A percentile compares a stretch with the other conserved stretches of the same genome.
phyloP scores from a whole-genome alignment of 495 filamentous ascomycete genomes.

The Cetradonia linearis region DNA sequence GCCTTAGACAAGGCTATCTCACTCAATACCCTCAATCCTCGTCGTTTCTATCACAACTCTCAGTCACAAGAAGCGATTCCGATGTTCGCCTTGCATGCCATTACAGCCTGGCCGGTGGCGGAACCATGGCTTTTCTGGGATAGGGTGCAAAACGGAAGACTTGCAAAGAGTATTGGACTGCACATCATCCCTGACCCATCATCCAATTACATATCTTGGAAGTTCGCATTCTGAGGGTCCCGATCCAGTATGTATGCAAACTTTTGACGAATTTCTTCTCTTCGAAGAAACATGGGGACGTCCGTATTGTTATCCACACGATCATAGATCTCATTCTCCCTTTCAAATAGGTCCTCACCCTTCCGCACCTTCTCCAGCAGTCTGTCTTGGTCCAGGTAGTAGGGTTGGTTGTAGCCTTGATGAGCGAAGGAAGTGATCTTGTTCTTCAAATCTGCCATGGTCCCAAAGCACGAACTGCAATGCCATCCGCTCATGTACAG shows the following conservation, averaged over 20 bases:
- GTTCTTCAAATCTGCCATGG: conserved; percentile 37
- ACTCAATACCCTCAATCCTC: too few species aligned
- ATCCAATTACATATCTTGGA: conserved; percentile 29
- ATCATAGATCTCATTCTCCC: conserved; percentile 36
- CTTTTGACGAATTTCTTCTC: conserved; percentile 23
- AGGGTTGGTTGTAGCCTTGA: conserved; percentile 34
- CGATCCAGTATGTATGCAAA: conserved; percentile 32
- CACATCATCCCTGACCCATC: too few species aligned
- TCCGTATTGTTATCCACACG: conserved; percentile 34
- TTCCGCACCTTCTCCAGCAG: conserved; percentile 39
- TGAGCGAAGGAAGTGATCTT: conserved; percentile 44
- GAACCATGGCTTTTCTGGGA: too few species aligned
- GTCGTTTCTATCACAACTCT: too few species aligned
- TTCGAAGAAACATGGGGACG: conserved; percentile 33
- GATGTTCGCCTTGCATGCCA: too few species aligned
- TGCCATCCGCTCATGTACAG: conserved; percentile 42
- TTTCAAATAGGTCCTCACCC: conserved; percentile 43
- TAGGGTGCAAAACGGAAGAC: too few species aligned
- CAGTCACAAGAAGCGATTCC: too few species aligned
- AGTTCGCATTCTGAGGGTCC: conserved; percentile 30
- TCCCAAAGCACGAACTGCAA: conserved; percentile 41
- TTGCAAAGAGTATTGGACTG: too few species aligned
- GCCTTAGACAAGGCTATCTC: too few species aligned
- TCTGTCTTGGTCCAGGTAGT: conserved; percentile 32
- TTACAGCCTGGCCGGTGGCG: too few species aligned